These are phyloP conservation scores for Striga hermonthica DNA, from an alignment of 305 asterid genomes.

Conservation along the genomic window DNA sequence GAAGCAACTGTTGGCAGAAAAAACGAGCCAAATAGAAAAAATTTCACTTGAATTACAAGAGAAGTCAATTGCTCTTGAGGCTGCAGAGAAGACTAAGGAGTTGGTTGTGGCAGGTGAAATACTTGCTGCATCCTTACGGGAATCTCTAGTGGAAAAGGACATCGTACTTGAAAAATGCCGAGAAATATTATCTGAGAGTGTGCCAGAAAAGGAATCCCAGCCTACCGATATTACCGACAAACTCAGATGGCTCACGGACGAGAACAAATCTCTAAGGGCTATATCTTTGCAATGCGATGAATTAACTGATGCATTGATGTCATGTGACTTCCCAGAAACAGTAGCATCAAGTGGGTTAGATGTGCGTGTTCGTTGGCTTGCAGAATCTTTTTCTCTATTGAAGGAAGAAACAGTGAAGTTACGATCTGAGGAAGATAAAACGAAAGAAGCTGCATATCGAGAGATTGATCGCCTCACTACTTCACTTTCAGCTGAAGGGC, in stretches of 20 bases:
- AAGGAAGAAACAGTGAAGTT: conserved; percentile 61
- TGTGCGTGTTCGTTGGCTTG: conserved; percentile 56
- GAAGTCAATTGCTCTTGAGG: conserved; percentile 68
- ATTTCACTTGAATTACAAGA: conserved; percentile 63
- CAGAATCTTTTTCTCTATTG: conserved; percentile 50
- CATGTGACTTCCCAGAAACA: conserved; percentile 65
- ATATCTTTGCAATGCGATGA: conserved; percentile 51
- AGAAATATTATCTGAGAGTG: conserved; percentile 58
- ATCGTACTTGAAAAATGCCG: conserved; percentile 56
- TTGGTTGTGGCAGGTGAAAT: conserved; percentile 50
- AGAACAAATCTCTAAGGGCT: conserved; percentile 54
- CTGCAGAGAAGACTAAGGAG: conserved; percentile 57
- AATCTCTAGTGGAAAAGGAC: conserved; percentile 68
- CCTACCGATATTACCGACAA: conserved; percentile 54
- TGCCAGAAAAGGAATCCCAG: conserved; percentile 44
- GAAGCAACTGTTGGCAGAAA: conserved; percentile 78
- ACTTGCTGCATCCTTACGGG: conserved; percentile 57
- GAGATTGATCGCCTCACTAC: conserved; percentile 60
- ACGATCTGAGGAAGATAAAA: conserved; percentile 51
- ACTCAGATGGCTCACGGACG: conserved; percentile 66
- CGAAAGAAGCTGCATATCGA: conserved; percentile 51
- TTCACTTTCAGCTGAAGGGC: conserved; percentile 59
- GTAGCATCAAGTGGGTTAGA: conserved; percentile 52
- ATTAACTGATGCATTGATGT: conserved; percentile 43
- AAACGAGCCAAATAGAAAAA: conserved; percentile 64